Evolutionary conservation across 306 rosid genomes (phyloP).

Genomic region (barrel medic (Medicago truncatula)): MtrunA17r5.0-ANR NC_053045.1:56670001-56670500

Average conservation of each 20-base stretch:
- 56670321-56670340: background rate
- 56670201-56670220: background rate
- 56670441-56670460: background rate
- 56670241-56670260: background rate
- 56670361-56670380: background rate
- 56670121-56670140: background rate
- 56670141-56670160: no score
- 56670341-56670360: background rate
- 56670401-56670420: background rate
- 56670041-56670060: constrained; percentile 81
- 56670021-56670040: constrained; percentile 72
- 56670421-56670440: background rate
- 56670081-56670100: constrained; percentile 71
- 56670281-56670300: no score
- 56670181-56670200: background rate
- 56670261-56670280: background rate
- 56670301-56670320: background rate
- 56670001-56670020: constrained; percentile 71
- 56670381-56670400: background rate
- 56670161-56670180: no score
- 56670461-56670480: constrained; percentile 6
- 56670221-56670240: background rate
- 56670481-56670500: constrained; percentile 13
- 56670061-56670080: constrained; percentile 84
- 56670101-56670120: constrained; percentile 23